Evolutionary conservation across 2,329 filamentous ascomycete genomes (phyloP), one percentile per base, ranked within the genome.

Genomic region (Fusarium mexicanum): DNA sequence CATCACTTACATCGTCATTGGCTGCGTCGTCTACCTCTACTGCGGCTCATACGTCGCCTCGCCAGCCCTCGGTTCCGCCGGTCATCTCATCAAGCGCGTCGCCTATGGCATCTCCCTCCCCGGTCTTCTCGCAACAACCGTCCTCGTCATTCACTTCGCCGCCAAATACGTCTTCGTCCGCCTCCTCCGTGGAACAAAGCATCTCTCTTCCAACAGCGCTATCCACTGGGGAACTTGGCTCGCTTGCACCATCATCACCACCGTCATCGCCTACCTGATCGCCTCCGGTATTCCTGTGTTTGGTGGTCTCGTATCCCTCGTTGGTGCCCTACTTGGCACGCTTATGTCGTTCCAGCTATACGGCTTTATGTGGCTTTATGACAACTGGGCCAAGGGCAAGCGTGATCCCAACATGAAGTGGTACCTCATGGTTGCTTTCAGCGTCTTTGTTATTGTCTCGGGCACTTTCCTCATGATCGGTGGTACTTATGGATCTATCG

Each of bases 41-140:
- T 86, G 84, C 68, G 86, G 86, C 1, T 84, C 83, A 0, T 86
- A 83, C 64, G 84, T 87, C 8, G 83, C 85, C 0, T 86, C 84
- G 0, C 86, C 86, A 0, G 85, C 85, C 17, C 81, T 87, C 16
- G 86, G 85, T 5, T 86, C 84, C 17, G 85, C 85, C 1, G 85
- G 85, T 7, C 37, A 61, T 1, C 64, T 77, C 2, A 78, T 85
- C 65, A 87, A 87, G 80, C 86, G 83, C 67, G 76, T 86, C 17
- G 81, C 79, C 55, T 87, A 87, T 59, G 85, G 84, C 4, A 64
- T 81, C 2, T 79, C 80, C 13, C 69, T 81, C 2, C 80, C 80
- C 1, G 80, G 80, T 13, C 75, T 81, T 11, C 40, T 79, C 26
- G 79, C 78, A 12, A 78, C 78, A 3, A 76, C 75, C 6, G 77